Evolutionary conservation across 2,329 filamentous ascomycete genomes (phyloP), one percentile per base, ranked within the genome.

Genomic region (Microcera coccophila): DNA sequence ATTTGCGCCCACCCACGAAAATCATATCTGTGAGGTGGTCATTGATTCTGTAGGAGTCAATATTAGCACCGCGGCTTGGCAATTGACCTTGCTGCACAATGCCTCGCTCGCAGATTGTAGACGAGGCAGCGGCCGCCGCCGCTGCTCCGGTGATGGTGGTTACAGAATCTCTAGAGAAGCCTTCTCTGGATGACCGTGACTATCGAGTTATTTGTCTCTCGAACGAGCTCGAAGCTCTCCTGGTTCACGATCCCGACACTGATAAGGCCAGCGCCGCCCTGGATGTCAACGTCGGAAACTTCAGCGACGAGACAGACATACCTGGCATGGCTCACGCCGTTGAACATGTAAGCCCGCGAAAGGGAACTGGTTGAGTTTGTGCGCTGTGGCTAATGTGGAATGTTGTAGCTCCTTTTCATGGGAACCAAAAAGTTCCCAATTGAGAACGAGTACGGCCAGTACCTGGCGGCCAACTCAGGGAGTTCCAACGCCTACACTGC

Each of bases 251-350:
- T 69, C 80, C 87, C 1, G 85, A 94, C 49, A 95, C 93, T 7
- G 93, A 98, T 74, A 97, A 97, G 76, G 90, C 93, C 51, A 95
- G 90, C 59, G 93, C 91, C 9, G 87, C 91, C 38, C 82, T 97
- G 61, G 93, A 97, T 63, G 90, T 97, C 62, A 90, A 95, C 65
- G 91, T 96, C 26, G 93, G 93, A 48, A 94, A 88, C 67, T 96
- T 96, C 71, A 94, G 87, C 62, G 93, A 98, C 61, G 82, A 87
- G 52, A 80, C 85, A 52, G 87, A 90, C 57, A 90, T 97, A 80
- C 90, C 89, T 12, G 90, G 93, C 46, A 90, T 95, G 80, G 91
- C 91, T 39, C 93, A 97, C 71, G 90, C 90, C 5, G 89, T 97
- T 41, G 91, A 97, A 73, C 91, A 96, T 76, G 78, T 81, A 70